A percentile compares a stretch with the other conserved stretches of the same genome.
These are phyloP conservation scores for Xylariomycetidae sp. DNA, from an alignment of 2,329 filamentous ascomycete genomes.

Conservation along the genomic window DNA sequence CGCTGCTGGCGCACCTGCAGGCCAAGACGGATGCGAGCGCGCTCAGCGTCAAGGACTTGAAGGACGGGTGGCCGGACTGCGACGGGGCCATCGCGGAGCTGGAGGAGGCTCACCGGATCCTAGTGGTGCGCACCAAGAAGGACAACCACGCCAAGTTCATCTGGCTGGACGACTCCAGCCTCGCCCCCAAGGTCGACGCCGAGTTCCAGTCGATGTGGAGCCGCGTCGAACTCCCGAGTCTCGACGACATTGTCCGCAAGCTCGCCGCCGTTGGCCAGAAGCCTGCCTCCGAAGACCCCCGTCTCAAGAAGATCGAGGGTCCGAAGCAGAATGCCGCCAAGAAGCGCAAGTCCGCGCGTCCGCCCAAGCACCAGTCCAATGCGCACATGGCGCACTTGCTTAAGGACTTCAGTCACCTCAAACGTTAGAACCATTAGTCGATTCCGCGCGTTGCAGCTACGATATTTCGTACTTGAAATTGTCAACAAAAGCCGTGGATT, in stretches of 20 bases:
- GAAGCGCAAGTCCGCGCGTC: constrained; percentile 69
- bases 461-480: too few species aligned
- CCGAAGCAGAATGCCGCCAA: constrained; percentile 50
- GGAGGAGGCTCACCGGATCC: constrained; percentile 70
- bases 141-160: constrained; percentile 80
- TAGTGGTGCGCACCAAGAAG: constrained; percentile 88
- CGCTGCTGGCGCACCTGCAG: constrained; percentile 77
- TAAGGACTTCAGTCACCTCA: constrained; percentile 40
- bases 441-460: too few species aligned
- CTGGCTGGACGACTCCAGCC: constrained; percentile 79
- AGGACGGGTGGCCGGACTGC: constrained; percentile 90
- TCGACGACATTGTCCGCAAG: constrained; percentile 67
- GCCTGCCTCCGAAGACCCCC: constrained; percentile 74
- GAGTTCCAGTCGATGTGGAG: constrained; percentile 84
- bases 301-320: constrained; percentile 49
- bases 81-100: constrained; percentile 71
- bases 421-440: constrained; percentile 10
- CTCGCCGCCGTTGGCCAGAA: constrained; percentile 74
- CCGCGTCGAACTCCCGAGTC: constrained; percentile 67
- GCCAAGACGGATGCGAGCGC: constrained; percentile 74
- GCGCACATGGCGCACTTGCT: constrained; percentile 79
- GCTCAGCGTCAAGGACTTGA: constrained; percentile 80
- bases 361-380: constrained; percentile 75
- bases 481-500: too few species aligned
- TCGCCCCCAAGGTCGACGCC: constrained; percentile 68